Conservation (phyloP, 352 stramenopile species). For the Phytophthora agathidicida region DNA sequence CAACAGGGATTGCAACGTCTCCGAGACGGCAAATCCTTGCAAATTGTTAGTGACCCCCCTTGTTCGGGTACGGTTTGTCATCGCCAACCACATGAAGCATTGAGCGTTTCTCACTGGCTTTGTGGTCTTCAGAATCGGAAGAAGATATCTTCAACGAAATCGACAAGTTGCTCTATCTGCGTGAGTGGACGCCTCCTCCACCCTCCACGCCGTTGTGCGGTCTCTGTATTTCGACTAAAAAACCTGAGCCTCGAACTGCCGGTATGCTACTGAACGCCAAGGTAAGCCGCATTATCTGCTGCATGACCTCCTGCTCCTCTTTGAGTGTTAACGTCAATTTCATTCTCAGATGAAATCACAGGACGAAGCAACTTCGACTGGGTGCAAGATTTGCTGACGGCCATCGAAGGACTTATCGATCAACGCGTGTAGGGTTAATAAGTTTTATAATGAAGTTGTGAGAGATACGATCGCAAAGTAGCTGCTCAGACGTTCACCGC, state of each 20-base stretch:
- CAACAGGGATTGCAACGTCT: constrained; percentile 57
- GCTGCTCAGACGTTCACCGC: no score
- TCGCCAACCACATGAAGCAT: background rate
- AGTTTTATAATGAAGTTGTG: constrained; percentile 8
- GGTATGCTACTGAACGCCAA: constrained; percentile 25
- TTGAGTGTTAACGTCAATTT: background rate
- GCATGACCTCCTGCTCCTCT: background rate
- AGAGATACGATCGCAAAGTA: no score
- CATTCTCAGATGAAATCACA: constrained; percentile 19
- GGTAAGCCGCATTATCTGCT: constrained; percentile 6
- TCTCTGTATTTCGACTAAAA: constrained; percentile 30
- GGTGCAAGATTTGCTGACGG: constrained; percentile 33
- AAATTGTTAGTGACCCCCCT: constrained; percentile 47
- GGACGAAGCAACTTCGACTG: constrained; percentile 18
- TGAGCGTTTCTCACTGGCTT: background rate
- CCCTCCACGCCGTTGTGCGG: constrained; percentile 42
- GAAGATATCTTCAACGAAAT: constrained; percentile 81
- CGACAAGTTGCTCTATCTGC: constrained; percentile 57
- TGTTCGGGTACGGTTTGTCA: constrained; percentile 42
- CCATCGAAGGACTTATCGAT: background rate
- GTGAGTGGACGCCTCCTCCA: constrained; percentile 58
- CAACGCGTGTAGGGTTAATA: constrained; percentile 1
- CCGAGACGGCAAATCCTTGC: constrained; percentile 46
- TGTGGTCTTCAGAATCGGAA: constrained; percentile 55
- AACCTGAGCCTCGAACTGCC: constrained; percentile 18